Conservation (phyloP, 1,284 basidiomycete genomes). For the Rhodotorula sp. region DNA sequence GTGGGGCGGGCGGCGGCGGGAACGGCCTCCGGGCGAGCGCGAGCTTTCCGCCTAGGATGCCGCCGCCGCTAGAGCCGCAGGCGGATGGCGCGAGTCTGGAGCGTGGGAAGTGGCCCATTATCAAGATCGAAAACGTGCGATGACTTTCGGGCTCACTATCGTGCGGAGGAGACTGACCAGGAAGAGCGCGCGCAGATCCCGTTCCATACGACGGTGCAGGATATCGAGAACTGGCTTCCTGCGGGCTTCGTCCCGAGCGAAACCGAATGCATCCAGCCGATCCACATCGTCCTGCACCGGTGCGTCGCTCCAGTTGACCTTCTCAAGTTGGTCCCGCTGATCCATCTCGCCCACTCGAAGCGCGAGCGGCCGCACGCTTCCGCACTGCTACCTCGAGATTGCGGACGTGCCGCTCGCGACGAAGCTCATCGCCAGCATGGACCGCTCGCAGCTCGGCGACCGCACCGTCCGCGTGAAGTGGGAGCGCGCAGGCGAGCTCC, state of each 20-base stretch:
- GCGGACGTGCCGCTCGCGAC: neutral
- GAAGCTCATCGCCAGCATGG: conserved; percentile 14
- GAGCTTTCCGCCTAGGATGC: neutral
- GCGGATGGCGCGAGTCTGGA: conserved; percentile 3
- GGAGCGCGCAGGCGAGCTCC: conserved; percentile 38
- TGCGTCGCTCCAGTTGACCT: conserved; percentile 3
- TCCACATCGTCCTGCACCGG: conserved; percentile 41
- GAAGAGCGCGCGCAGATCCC: conserved; percentile 24
- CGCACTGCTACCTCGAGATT: conserved; percentile 41
- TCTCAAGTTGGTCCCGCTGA: neutral
- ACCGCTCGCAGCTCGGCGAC: conserved; percentile 28
- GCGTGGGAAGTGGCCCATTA: conserved; percentile 16
- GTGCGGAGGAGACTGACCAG: neutral
- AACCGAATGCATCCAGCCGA: conserved; percentile 11
- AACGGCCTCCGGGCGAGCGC: neutral
- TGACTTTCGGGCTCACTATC: neutral
- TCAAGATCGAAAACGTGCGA: conserved; percentile 38
- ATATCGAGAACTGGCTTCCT: conserved; percentile 28
- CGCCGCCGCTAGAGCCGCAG: neutral
- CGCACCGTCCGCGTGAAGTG: conserved; percentile 40
- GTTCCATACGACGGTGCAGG: conserved; percentile 21
- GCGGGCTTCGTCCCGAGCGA: neutral
- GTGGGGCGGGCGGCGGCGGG: neutral
- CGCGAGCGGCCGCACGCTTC: conserved; percentile 34
- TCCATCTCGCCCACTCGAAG: neutral